phyloP scores from a whole-genome alignment of 2,329 filamentous ascomycete species.

The Endocalyx cinctus region DNA sequence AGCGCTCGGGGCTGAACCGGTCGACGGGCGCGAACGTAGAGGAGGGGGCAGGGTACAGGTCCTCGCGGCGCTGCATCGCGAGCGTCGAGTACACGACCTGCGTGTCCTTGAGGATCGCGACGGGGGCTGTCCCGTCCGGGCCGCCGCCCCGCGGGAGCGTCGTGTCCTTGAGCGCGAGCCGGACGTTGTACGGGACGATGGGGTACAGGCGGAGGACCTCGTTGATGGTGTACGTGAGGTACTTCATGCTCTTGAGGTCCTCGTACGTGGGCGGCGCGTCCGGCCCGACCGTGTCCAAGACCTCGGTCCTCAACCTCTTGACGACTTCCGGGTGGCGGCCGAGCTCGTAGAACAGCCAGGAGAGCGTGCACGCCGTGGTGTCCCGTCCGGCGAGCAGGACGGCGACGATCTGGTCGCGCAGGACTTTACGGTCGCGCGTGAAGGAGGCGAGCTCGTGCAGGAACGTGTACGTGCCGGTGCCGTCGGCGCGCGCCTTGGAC shows the following conservation, averaged over 20 bases:
- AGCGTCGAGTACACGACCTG: slow-evolving; percentile 63
- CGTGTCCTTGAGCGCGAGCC: slow-evolving; percentile 67
- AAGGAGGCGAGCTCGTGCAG: slow-evolving; percentile 78
- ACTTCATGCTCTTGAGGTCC: slow-evolving; percentile 84
- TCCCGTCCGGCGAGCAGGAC: slow-evolving; percentile 82
- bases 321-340: slow-evolving; percentile 64
- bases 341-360: slow-evolving; percentile 80
- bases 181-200: slow-evolving; percentile 73
- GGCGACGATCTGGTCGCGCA: slow-evolving; percentile 80
- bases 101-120: slow-evolving; percentile 64
- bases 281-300: slow-evolving; percentile 61
- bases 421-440: slow-evolving; percentile 65
- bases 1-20: slow-evolving; percentile 63
- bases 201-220: slow-evolving; percentile 77
- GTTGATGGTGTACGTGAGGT: slow-evolving; percentile 68
- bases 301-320: slow-evolving; percentile 67
- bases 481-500: slow-evolving; percentile 65
- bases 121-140: slow-evolving; percentile 53
- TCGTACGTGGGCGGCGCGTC: slow-evolving; percentile 64
- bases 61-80: slow-evolving; percentile 65
- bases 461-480: slow-evolving; percentile 70
- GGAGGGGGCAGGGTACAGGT: slow-evolving; percentile 53
- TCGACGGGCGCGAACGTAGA: slow-evolving; percentile 40
- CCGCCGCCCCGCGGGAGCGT: slow-evolving; percentile 70
- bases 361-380: slow-evolving; percentile 78